Conservation (phyloP, 2,329 filamentous ascomycete species). For the Fusarium lyarnte region DNA sequence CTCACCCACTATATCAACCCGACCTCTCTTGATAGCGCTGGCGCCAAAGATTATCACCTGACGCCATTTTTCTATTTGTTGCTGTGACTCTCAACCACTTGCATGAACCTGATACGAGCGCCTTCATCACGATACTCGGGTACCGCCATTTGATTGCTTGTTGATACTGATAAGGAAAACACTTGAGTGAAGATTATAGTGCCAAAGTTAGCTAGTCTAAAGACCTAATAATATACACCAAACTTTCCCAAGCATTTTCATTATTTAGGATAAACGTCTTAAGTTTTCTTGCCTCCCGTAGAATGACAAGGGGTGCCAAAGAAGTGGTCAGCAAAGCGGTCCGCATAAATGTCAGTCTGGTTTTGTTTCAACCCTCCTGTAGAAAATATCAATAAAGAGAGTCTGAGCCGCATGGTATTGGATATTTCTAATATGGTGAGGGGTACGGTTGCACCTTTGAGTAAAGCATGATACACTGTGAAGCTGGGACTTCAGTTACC, state of each 20-base stretch:
- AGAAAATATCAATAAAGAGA: neutral
- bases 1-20: neutral
- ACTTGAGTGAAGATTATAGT: neutral
- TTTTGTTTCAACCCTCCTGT: slow-evolving; percentile 23
- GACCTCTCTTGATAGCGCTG: neutral
- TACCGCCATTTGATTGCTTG: slow-evolving; percentile 27
- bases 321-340: slow-evolving; percentile 12
- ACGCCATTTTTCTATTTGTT: slow-evolving; percentile 1
- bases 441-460: neutral
- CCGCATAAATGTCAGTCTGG: neutral
- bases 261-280: too few species aligned
- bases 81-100: neutral
- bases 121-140: slow-evolving; percentile 41
- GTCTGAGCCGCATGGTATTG: neutral
- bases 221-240: too few species aligned
- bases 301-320: neutral
- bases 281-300: too few species aligned
- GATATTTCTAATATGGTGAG: neutral
- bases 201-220: neutral
- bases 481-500: neutral
- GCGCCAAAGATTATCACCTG: slow-evolving; percentile 20
- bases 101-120: neutral
- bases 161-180: neutral
- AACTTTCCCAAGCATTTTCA: too few species aligned
- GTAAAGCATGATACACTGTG: neutral